phyloP scores from a whole-genome alignment of 1,139 yeast genomes.

The Saccharomyces hybrid region DNA sequence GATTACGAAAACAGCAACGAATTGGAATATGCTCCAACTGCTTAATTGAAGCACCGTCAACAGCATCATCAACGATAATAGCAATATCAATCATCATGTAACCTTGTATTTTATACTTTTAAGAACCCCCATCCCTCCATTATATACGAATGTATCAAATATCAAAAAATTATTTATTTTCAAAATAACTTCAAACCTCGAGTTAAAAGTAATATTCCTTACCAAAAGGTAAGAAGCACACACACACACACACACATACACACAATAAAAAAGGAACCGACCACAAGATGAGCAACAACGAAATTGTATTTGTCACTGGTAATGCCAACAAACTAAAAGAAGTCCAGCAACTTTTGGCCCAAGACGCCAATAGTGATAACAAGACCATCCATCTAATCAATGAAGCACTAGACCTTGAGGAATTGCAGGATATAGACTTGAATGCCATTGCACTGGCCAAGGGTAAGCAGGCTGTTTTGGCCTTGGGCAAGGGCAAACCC shows the following conservation, averaged over 20 bases:
- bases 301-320: slow-evolving; percentile 61
- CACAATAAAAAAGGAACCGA: not conserved
- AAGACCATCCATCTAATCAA: slow-evolving; percentile 48
- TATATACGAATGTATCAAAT: not conserved
- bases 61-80: slow-evolving; percentile 7
- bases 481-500: slow-evolving; percentile 48
- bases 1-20: slow-evolving; percentile 87
- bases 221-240: not conserved
- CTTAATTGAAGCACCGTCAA: slow-evolving; percentile 18
- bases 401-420: slow-evolving; percentile 70
- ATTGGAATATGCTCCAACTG: slow-evolving; percentile 59
- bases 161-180: not conserved
- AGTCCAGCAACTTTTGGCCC: slow-evolving; percentile 63
- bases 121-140: not conserved
- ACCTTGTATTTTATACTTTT: not conserved
- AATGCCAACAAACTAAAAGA: slow-evolving; percentile 83
- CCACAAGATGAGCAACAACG: slow-evolving; percentile 2
- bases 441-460: slow-evolving; percentile 78
- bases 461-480: slow-evolving; percentile 65
- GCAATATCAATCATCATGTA: not conserved
- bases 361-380: slow-evolving; percentile 30
- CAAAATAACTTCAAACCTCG: slow-evolving; percentile 13
- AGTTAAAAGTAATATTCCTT: too few relatives aligned
- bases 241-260: not conserved
- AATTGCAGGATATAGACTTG: slow-evolving; percentile 74